These are phyloP conservation scores for Auricularia cornea DNA, from an alignment of 768 basidiomycete species.

Conservation along the genomic window DNA sequence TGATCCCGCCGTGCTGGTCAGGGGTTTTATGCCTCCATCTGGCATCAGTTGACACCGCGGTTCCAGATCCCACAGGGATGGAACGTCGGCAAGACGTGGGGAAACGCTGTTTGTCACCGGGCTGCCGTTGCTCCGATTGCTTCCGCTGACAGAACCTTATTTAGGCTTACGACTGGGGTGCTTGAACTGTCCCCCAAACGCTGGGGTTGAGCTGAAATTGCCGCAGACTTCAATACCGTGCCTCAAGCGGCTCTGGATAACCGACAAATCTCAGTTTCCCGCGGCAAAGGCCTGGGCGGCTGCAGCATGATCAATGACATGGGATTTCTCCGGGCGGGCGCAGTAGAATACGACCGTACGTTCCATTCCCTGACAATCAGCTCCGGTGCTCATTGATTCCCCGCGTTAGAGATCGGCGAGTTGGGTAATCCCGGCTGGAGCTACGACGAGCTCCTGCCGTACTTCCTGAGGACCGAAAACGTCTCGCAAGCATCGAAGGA, in stretches of 20 bases:
- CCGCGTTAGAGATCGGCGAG: neutral
- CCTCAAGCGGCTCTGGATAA: neutral
- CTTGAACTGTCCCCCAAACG: neutral
- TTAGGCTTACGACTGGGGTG: neutral
- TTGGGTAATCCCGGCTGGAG: neutral
- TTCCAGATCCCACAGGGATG: neutral
- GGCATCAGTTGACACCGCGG: neutral
- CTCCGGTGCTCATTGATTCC: too few relatives aligned
- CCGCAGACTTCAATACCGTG: neutral
- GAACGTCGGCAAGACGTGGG: neutral
- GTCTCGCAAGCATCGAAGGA: neutral
- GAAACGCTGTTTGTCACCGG: neutral
- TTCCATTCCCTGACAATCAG: too few relatives aligned
- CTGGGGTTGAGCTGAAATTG: neutral
- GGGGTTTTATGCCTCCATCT: neutral
- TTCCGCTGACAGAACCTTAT: neutral
- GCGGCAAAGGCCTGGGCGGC: slow-evolving; percentile 30
- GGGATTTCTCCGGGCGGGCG: neutral
- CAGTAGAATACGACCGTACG: neutral
- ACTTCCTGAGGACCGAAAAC: slow-evolving; percentile 8
- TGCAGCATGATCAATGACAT: slow-evolving; percentile 38
- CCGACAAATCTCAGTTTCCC: neutral
- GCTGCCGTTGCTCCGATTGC: neutral
- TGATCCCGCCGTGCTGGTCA: neutral
- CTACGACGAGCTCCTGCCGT: slow-evolving; percentile 1